Evolutionary conservation across 164 flowering plant species (phyloP).

Genomic region (Tetracentron sinense): DNA sequence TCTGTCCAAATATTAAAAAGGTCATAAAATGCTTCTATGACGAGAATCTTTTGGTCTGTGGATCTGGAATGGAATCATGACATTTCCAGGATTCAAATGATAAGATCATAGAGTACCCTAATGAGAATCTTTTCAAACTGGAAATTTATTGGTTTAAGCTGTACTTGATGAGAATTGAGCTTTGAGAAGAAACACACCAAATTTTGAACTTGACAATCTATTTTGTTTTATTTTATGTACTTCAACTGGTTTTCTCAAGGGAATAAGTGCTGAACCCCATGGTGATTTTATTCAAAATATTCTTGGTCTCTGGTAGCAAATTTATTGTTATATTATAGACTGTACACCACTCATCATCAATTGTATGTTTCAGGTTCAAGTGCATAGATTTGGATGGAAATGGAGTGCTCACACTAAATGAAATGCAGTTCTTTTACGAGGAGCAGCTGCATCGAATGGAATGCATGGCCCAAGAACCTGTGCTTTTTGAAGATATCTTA

Average conservation of each 20-base stretch:
- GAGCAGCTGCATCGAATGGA: slow-evolving; percentile 99
- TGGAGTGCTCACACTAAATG: slow-evolving; percentile 84
- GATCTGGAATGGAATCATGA: not conserved
- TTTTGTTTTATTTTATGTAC: too few relatives aligned
- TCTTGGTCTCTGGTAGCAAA: not conserved
- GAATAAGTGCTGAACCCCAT: too few relatives aligned
- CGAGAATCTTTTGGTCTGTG: not conserved
- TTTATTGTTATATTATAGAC: not conserved
- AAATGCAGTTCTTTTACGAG: slow-evolving; percentile 95
- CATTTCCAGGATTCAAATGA: not conserved
- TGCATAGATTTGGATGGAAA: slow-evolving; percentile 96
- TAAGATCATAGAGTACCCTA: too few relatives aligned
- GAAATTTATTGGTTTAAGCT: too few relatives aligned
- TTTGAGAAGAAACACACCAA: too few relatives aligned
- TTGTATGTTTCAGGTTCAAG: slow-evolving; percentile 66
- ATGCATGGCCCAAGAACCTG: slow-evolving; percentile 97
- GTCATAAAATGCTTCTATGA: not conserved
- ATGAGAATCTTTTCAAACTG: too few relatives aligned
- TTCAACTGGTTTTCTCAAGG: too few relatives aligned
- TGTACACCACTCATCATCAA: not conserved
- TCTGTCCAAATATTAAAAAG: too few relatives aligned
- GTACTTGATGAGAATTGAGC: too few relatives aligned
- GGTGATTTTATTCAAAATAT: too few relatives aligned
- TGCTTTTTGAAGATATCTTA: slow-evolving; percentile 88
- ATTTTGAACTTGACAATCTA: too few relatives aligned